Percentiles rank a stretch among this genome's conserved stretches.
Evolutionary conservation across 2,329 filamentous ascomycete genomes (phyloP).

Genomic region (Fusarium sp.): DNA sequence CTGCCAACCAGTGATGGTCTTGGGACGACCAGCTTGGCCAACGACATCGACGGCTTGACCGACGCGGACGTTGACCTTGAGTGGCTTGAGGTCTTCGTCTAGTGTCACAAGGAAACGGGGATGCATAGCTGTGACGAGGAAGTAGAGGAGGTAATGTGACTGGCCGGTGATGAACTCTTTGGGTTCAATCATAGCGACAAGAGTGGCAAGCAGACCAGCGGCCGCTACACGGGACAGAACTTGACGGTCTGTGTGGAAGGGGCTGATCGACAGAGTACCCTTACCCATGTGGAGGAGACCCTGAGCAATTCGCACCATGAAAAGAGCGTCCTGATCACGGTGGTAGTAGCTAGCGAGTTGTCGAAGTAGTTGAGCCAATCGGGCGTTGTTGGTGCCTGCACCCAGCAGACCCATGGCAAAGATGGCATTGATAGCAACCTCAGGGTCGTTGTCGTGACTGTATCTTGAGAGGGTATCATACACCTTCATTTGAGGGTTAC

Average conservation of each 20-base stretch:
- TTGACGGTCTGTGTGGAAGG: constrained; percentile 99
- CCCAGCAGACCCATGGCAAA: constrained; percentile 98
- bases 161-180: constrained; percentile 80
- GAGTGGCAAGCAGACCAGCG: constrained; percentile 87
- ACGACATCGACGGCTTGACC: constrained; percentile 99
- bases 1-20: constrained; percentile 99
- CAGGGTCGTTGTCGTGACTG: constrained; percentile 98
- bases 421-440: constrained; percentile 98
- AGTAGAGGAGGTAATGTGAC: constrained; percentile 95
- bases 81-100: constrained; percentile 91
- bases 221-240: constrained; percentile 92
- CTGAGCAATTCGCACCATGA: constrained; percentile 99
- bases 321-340: constrained; percentile 92
- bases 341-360: constrained; percentile 99
- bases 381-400: constrained; percentile 97
- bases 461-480: constrained; percentile 98
- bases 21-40: constrained; percentile 94
- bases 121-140: constrained; percentile 95
- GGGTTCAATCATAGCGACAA: constrained; percentile 94
- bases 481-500: constrained; percentile 99
- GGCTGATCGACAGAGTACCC: constrained; percentile 93
- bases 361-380: constrained; percentile 91
- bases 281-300: constrained; percentile 99
- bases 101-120: constrained; percentile 96
- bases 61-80: constrained; percentile 96